phyloP scores from a whole-genome alignment of 225 moss, liverwort and hornwort genomes.

The Pseudoscleropodium purum region DNA sequence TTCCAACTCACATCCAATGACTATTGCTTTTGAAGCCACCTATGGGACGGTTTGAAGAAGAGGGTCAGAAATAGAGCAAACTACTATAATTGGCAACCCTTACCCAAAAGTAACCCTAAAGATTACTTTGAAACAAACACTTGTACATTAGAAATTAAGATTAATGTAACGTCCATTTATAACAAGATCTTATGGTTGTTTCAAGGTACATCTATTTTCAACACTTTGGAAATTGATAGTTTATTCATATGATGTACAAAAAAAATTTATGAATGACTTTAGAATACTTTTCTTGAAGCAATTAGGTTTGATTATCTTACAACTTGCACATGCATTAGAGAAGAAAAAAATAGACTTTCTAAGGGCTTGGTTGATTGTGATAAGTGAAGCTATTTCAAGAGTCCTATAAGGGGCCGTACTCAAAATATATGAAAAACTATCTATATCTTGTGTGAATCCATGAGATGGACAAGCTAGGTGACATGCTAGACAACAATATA shows the following conservation, averaged over 20 bases:
- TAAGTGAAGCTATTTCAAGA: not conserved
- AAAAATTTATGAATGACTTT: not conserved
- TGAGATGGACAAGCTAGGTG: rapidly evolving
- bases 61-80: too few relatives aligned
- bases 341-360: rapidly evolving
- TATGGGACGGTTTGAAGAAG: too few relatives aligned
- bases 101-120: not conserved
- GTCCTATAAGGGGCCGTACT: not conserved
- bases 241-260: rapidly evolving
- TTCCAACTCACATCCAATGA: too few relatives aligned
- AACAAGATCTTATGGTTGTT: not conserved
- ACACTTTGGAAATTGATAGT: too few relatives aligned
- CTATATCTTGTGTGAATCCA: not conserved
- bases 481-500: not conserved
- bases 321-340: not conserved
- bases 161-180: not conserved
- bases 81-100: not conserved
- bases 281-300: not conserved
- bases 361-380: not conserved
- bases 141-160: not conserved
- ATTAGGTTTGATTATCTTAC: not conserved
- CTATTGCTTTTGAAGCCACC: too few relatives aligned
- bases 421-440: not conserved
- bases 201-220: not conserved
- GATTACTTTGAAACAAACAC: not conserved